Conservation (phyloP, 2,329 filamentous ascomycete genomes). For the Daldinia sp. region DNA sequence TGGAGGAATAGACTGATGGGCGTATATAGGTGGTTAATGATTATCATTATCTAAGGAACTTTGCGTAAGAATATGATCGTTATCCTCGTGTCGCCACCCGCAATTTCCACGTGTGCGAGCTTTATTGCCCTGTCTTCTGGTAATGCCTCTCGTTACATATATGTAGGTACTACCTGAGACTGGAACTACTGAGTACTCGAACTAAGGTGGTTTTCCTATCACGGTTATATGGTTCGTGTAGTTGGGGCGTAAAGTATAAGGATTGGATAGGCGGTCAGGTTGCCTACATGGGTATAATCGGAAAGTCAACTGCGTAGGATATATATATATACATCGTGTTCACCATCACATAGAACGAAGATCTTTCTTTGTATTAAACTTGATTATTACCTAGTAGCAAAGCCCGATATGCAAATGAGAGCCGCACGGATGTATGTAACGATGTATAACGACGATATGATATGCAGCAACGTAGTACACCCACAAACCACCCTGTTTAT, state of each 20-base stretch:
- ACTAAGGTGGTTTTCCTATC: too few relatives aligned
- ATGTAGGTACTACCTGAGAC: too few relatives aligned
- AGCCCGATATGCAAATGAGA: constrained; percentile 21
- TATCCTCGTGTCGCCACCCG: background rate
- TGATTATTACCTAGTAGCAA: constrained; percentile 32
- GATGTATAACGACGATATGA: constrained; percentile 23
- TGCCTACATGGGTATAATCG: too few relatives aligned
- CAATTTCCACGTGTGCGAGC: background rate
- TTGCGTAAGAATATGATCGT: background rate
- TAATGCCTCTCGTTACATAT: background rate
- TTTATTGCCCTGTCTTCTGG: background rate
- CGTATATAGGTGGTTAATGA: background rate
- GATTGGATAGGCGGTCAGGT: too few relatives aligned
- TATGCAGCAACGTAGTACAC: constrained; percentile 30
- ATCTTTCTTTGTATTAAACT: constrained; percentile 11
- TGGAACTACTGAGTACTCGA: too few relatives aligned
- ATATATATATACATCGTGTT: background rate
- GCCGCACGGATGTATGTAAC: constrained; percentile 21
- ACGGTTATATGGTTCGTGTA: too few relatives aligned
- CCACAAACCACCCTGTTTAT: constrained; percentile 26
- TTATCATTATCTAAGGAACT: background rate
- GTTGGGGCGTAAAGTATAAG: too few relatives aligned
- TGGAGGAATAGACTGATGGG: background rate
- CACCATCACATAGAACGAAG: background rate
- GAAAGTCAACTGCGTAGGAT: too few relatives aligned